Evolutionary conservation across 2,329 filamentous ascomycete genomes (phyloP), one percentile per base, ranked within the genome.

Genomic region (Colletotrichum cereale): DNA sequence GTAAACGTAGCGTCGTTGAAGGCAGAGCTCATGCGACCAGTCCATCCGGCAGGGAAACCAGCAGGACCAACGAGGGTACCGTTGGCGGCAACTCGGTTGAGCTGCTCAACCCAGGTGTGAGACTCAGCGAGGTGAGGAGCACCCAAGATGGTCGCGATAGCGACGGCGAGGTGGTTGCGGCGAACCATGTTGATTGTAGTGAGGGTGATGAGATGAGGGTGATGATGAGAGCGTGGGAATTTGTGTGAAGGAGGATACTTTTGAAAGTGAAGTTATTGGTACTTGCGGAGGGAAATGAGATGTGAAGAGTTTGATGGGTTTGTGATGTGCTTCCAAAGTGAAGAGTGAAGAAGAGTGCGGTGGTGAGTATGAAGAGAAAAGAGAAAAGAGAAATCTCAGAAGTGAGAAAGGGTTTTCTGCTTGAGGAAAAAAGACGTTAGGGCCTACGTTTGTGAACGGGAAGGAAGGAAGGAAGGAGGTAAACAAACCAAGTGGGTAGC

Each of bases 51-150:
- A n/a, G 92, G 84, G 79, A 91, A 97, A 40, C 96, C 96, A 31
- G 88, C 84, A 10, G 86, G 80, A 36, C 92, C 92, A 26, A 91
- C 84, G 79, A 95, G 94, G 42, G 89, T 89, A 66, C 95, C 95
- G 76, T 94, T 92, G 36, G 88, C 80, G 64, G 90, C 89, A 79
- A 98, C 90, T 68, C 90, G 89, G 73, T 86, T 88, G 61, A 96
- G 85, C 76, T 91, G 86, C 82, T 98, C 95, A 58, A 96, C 87
- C 95, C 95, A 98, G 24, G 90, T 92, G 82, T 98, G 96, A 44
- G 89, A 91, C 34, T 75, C 75, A 42, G 77, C 80, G 7, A 77
- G 74, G 60, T 76, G 74, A 7, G 66, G 62, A 29, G 62, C 66
- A n/a, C 60, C 44, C 26, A 72, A 21, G 18, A 73, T 74, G 58